Evolutionary conservation across 257 asterid species (phyloP), one percentile per base, ranked within the genome.

Genomic region (Penstemon eatonii): DNA sequence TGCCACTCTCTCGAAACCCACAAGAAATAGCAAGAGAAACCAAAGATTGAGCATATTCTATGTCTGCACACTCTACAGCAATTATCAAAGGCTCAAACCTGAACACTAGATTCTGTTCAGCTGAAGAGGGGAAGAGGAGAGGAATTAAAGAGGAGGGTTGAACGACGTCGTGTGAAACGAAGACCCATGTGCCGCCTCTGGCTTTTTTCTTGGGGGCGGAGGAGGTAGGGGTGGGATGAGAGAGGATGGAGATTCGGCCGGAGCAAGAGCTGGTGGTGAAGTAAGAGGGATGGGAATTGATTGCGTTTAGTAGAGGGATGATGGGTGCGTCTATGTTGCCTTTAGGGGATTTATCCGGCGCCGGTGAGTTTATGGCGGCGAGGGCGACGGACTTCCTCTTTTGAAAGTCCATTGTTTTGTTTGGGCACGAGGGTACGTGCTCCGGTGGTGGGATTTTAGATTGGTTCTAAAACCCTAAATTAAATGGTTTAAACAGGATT

Each of bases 251-350:
- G 69, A 93, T 89, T 65, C 99, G 96, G 63, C 99, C 96, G 67
- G 99, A 93, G 86, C 99, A 93, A 45, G 99, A 93, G 79, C 96
- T 88, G 73, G 99, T 94, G 69, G 99, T 94, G 95, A 91, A 94
- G 84, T 80, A 94, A 8, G 89, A 85, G 15, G 90, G 83, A 66
- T 94, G 95, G 57, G 92, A 85, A 78, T 90, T 94, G 76, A 94
- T 73, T 44, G 88, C 67, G 60, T 72, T 61, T 67, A 94, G 72
- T 49, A 94, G 87, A 47, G 91, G 87, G 78, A 94, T 81, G 3
- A 94, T 89, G 36, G 97, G 96, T 5, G 76, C 60, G 82, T 94
- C 99, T 3, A 94, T 52, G 70, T 54, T 78, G 66, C 99, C 99
- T 75, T 94, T 94, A 0, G 99, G 99, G 10, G 99, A 94, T 45